Conservation (phyloP, 2,329 filamentous ascomycete genomes). For the Hymenoscyphus occultus region DNA sequence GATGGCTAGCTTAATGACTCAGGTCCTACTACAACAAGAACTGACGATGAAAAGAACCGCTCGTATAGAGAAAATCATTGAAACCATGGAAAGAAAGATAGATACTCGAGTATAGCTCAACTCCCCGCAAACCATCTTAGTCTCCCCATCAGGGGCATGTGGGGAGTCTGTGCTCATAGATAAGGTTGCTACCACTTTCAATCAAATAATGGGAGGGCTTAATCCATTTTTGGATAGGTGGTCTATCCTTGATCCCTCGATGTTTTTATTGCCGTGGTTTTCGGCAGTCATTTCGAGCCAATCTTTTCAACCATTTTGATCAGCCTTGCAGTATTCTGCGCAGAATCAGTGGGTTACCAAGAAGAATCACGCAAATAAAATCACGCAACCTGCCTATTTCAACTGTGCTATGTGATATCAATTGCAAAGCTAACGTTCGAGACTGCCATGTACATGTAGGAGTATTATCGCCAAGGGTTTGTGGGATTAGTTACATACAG, state of each 20-base stretch:
- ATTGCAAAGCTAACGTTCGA: background rate
- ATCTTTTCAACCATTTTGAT: background rate
- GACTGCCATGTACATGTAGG: background rate
- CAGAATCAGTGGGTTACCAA: too few species aligned
- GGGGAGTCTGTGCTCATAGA: constrained; percentile 1
- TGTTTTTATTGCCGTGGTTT: background rate
- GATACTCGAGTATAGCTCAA: background rate
- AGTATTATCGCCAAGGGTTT: background rate
- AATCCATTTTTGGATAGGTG: background rate
- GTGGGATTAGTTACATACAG: background rate
- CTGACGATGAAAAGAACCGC: background rate
- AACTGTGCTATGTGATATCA: background rate
- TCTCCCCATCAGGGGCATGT: background rate
- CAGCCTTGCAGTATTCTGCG: background rate
- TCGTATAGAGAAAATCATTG: background rate
- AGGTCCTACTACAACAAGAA: background rate
- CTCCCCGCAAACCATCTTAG: background rate
- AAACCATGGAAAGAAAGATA: background rate
- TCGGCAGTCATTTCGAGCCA: background rate
- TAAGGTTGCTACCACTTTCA: background rate
- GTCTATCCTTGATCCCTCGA: background rate
- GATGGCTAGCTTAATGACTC: background rate
- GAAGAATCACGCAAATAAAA: background rate
- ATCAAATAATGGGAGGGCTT: background rate
- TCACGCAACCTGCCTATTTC: background rate